phyloP scores from a whole-genome alignment of 208 protist genomes.

The Leishmania lainsoni region DNA sequence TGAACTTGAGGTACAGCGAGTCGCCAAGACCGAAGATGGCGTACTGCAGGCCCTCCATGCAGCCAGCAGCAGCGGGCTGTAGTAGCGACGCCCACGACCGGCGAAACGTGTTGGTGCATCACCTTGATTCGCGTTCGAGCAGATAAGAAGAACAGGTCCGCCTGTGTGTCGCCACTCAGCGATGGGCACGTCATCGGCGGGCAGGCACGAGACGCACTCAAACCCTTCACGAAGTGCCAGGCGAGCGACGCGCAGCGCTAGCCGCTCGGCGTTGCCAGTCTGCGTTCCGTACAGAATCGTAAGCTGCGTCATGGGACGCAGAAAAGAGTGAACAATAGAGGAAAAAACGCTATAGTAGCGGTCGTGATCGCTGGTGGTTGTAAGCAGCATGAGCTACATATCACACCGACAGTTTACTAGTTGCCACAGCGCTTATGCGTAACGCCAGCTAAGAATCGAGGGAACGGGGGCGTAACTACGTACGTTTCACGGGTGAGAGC shows the following conservation, averaged over 20 bases:
- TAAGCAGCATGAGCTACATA: no score
- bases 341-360: neutral
- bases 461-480: neutral
- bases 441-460: conserved; percentile 1
- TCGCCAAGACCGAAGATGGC: conserved; percentile 93
- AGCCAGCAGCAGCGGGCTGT: conserved; percentile 22
- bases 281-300: conserved; percentile 86
- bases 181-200: conserved; percentile 67
- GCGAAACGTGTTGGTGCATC: conserved; percentile 74
- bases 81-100: conserved; percentile 70
- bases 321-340: neutral
- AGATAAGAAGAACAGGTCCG: conserved; percentile 63
- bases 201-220: conserved; percentile 42
- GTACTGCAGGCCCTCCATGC: conserved; percentile 66
- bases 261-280: conserved; percentile 72
- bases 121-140: conserved; percentile 86
- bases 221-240: conserved; percentile 59
- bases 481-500: neutral
- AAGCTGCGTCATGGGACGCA: conserved; percentile 26
- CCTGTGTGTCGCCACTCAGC: conserved; percentile 42
- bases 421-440: neutral
- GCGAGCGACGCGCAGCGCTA: conserved; percentile 61
- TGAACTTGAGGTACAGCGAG: conserved; percentile 90
- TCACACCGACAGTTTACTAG: neutral
- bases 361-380: neutral